These are phyloP conservation scores for Quercus rubra DNA, from an alignment of 306 rosid species.

Conservation along the genomic window DNA sequence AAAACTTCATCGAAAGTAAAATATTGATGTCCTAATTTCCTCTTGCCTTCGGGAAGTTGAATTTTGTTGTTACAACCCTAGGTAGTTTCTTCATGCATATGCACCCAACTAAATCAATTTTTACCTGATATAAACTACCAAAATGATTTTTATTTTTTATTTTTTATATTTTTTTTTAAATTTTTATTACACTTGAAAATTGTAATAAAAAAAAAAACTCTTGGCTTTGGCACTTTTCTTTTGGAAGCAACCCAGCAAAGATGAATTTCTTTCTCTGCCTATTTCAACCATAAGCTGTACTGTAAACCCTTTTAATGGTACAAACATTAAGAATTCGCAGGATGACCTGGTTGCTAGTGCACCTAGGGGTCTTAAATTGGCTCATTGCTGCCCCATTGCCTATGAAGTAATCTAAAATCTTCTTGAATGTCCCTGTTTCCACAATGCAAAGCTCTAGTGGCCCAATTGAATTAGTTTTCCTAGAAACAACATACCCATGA, in stretches of 20 bases:
- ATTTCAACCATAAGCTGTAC: conserved; percentile 50
- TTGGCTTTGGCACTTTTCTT: neutral
- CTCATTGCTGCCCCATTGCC: conserved; percentile 68
- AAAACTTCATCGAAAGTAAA: too few relatives aligned
- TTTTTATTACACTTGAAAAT: neutral
- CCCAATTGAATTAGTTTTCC: conserved; percentile 66
- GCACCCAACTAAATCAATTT: too few relatives aligned
- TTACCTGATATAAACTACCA: too few relatives aligned
- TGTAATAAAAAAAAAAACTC: too few relatives aligned
- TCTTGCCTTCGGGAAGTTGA: too few relatives aligned
- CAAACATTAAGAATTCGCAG: conserved; percentile 49
- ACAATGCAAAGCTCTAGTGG: conserved; percentile 71
- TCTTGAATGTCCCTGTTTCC: conserved; percentile 70
- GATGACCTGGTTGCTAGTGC: conserved; percentile 57
- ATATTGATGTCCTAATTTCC: too few relatives aligned
- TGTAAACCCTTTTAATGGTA: conserved; percentile 43
- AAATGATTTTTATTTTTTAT: too few relatives aligned
- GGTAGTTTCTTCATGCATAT: too few relatives aligned
- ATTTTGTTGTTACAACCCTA: too few relatives aligned
- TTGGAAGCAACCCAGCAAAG: neutral
- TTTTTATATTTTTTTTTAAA: too few relatives aligned
- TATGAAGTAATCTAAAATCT: conserved; percentile 63
- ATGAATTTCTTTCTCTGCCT: neutral
- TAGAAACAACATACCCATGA: conserved; percentile 81
- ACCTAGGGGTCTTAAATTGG: conserved; percentile 93